phyloP scores from a whole-genome alignment of 305 asterid species.

The Fraxinus baroniana region DNA sequence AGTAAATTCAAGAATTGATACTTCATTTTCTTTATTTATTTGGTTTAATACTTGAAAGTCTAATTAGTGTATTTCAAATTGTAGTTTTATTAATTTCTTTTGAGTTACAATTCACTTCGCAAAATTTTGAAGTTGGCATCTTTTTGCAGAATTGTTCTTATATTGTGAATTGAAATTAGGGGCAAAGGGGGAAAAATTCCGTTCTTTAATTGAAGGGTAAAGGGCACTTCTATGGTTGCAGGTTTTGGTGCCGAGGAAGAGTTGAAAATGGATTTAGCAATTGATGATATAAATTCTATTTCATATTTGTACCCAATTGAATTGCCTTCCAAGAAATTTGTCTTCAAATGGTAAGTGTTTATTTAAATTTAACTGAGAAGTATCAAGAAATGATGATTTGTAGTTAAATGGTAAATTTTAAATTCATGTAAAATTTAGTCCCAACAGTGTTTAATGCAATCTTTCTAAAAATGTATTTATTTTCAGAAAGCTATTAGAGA shows the following conservation, averaged over 20 bases:
- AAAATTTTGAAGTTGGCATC: not conserved
- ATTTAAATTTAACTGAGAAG: not conserved
- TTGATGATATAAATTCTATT: constrained; percentile 81
- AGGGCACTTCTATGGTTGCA: constrained; percentile 23
- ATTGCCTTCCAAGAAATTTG: constrained; percentile 60
- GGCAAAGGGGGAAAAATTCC: not conserved
- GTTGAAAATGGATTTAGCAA: constrained; percentile 51
- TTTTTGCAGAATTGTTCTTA: not conserved
- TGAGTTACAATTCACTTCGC: not conserved
- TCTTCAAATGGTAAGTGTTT: constrained; percentile 73
- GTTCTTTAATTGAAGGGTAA: not conserved
- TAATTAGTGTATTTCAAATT: not conserved
- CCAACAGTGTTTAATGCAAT: not conserved
- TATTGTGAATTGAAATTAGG: not conserved
- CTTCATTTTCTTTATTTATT: not conserved
- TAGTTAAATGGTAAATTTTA: not conserved
- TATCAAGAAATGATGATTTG: constrained; percentile 5
- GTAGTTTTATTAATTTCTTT: not conserved
- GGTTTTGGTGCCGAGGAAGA: constrained; percentile 65
- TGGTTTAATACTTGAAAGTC: not conserved
- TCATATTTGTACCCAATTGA: constrained; percentile 74
- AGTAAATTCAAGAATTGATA: constrained; percentile 36
- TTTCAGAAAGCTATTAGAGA: not conserved
- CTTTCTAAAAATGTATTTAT: not conserved
- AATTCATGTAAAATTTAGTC: not conserved